phyloP scores from a whole-genome alignment of 352 stramenopile species.

The Detonula confervacea region DNA sequence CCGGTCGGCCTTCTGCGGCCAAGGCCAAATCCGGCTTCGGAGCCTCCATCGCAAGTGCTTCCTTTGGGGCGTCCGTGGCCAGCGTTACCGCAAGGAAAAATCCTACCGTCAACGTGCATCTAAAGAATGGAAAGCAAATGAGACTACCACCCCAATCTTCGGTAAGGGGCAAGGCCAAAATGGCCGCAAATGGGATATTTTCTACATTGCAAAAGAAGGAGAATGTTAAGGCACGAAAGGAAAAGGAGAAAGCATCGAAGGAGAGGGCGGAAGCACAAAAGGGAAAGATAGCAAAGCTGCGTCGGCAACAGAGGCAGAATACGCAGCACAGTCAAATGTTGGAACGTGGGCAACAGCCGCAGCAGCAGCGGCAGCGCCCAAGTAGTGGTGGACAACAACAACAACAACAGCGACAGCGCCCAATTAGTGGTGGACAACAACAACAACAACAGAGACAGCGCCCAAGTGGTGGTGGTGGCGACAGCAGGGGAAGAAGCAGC shows the following conservation, averaged over 20 bases:
- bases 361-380: no score
- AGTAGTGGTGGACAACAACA: no score
- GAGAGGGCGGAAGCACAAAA: background rate
- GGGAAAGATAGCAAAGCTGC: background rate
- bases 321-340: no score
- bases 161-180: conserved; percentile 11
- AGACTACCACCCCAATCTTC: conserved; percentile 21
- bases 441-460: no score
- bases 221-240: no score
- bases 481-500: no score
- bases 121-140: conserved; percentile 47
- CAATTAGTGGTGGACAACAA: no score
- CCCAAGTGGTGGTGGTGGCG: no score
- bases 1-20: conserved; percentile 30
- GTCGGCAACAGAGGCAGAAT: no score
- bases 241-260: background rate
- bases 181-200: conserved; percentile 37
- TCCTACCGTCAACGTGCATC: conserved; percentile 25
- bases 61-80: conserved; percentile 6
- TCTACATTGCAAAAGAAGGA: conserved; percentile 44
- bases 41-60: background rate
- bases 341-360: no score
- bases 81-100: conserved; percentile 14
- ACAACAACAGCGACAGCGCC: no score
- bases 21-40: background rate